Conservation (phyloP, 2,329 filamentous ascomycete genomes). For the Pseudogymnoascus sp. region DNA sequence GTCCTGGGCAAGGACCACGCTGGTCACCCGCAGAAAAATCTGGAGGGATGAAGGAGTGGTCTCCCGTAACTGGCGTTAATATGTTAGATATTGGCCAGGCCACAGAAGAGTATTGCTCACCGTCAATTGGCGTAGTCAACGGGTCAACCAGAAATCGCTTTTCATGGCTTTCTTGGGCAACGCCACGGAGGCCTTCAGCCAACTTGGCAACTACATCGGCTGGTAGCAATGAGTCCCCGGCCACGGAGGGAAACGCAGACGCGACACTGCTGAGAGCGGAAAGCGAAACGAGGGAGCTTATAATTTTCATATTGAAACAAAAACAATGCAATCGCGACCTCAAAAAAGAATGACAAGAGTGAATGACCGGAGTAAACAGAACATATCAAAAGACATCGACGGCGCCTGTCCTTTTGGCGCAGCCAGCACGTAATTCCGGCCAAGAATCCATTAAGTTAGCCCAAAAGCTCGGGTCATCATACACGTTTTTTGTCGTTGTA, state of each 20-base stretch:
- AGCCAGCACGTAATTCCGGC: neutral
- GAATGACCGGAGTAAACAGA: neutral
- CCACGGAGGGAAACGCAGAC: neutral
- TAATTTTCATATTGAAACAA: conserved; percentile 1
- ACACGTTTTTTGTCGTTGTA: neutral
- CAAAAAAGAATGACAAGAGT: neutral
- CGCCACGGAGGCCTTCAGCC: neutral
- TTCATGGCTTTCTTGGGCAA: conserved; percentile 3
- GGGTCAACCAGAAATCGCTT: conserved; percentile 11
- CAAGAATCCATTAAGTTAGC: neutral
- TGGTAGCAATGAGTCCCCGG: neutral
- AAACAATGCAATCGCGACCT: neutral
- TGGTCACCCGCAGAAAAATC: conserved; percentile 29
- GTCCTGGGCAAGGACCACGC: conserved; percentile 32
- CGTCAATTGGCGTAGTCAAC: conserved; percentile 11
- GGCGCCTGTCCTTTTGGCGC: neutral
- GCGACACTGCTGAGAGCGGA: neutral
- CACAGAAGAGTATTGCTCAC: conserved; percentile 1
- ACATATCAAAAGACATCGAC: neutral
- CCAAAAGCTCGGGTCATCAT: neutral
- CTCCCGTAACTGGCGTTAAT: conserved; percentile 25
- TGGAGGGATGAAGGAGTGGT: conserved; percentile 29
- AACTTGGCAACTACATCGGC: neutral
- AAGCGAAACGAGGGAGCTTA: neutral
- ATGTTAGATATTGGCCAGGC: neutral